These are phyloP conservation scores for Monilinia laxa DNA, from an alignment of 2,329 filamentous ascomycete genomes.

Conservation along the genomic window DNA sequence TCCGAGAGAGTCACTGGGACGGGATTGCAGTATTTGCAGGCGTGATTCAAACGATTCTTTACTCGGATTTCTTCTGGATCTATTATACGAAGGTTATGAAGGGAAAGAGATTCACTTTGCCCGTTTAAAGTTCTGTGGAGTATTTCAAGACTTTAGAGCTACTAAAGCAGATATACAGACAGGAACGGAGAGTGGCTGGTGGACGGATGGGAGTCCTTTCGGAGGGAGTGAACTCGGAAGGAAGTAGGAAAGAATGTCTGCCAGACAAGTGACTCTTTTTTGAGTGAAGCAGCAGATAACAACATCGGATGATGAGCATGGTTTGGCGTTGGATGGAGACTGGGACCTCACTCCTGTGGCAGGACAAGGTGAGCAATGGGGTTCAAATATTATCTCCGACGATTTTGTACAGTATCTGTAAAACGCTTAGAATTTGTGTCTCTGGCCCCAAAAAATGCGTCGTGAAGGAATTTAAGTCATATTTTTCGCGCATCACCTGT, in stretches of 20 bases:
- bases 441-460: neutral
- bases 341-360: slow-evolving; percentile 32
- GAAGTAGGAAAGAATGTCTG: neutral
- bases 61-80: slow-evolving; percentile 99
- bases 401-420: slow-evolving; percentile 26
- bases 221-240: too few relatives aligned
- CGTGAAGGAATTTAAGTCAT: neutral
- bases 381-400: slow-evolving; percentile 19
- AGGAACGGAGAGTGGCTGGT: slow-evolving; percentile 2
- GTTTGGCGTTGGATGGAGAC: slow-evolving; percentile 34
- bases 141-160: neutral
- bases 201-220: neutral
- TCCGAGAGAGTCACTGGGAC: slow-evolving; percentile 76
- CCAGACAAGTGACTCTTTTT: slow-evolving; percentile 1
- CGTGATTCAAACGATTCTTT: slow-evolving; percentile 88
- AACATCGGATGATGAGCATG: slow-evolving; percentile 29
- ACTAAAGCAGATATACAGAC: neutral
- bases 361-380: slow-evolving; percentile 1
- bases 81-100: slow-evolving; percentile 97
- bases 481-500: neutral
- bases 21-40: slow-evolving; percentile 87
- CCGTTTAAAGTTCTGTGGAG: slow-evolving; percentile 56
- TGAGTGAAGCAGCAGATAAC: neutral
- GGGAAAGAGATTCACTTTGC: slow-evolving; percentile 84
- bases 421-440: slow-evolving; percentile 26